Conservation (phyloP, 2,329 filamentous ascomycete species). For the Scolecobasidium constrictum region DNA sequence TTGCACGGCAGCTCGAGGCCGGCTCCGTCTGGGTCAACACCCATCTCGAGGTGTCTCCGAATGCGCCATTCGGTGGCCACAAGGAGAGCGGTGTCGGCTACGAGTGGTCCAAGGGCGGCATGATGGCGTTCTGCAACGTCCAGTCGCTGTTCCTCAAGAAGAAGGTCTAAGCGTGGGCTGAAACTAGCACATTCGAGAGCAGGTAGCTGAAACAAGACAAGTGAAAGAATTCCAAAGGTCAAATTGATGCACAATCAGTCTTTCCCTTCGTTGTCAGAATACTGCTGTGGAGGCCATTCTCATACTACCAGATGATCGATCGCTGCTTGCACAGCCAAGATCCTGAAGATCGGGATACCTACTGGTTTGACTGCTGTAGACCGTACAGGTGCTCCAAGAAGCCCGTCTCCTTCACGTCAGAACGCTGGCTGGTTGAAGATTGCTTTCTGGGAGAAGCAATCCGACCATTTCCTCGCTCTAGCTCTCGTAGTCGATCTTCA, state of each 20-base stretch:
- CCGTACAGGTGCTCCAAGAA: conserved; percentile 28
- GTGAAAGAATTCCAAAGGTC: too few relatives aligned
- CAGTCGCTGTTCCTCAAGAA: conserved; percentile 15
- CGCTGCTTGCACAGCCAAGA: too few relatives aligned
- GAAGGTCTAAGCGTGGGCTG: too few relatives aligned
- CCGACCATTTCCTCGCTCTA: conserved; percentile 14
- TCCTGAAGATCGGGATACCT: too few relatives aligned
- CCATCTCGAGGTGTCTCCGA: conserved; percentile 15
- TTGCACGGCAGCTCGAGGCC: conserved; percentile 42
- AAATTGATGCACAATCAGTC: too few relatives aligned
- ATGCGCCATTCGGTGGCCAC: conserved; percentile 23
- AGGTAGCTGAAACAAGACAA: too few relatives aligned
- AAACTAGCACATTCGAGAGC: too few relatives aligned
- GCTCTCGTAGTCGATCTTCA: conserved; percentile 47
- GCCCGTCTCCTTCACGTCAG: conserved; percentile 14
- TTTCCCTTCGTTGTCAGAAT: too few relatives aligned
- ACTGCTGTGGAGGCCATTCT: too few relatives aligned
- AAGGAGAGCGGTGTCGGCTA: conserved; percentile 42
- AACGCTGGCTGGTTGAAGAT: conserved; percentile 15
- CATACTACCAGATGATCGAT: too few relatives aligned
- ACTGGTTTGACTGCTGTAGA: conserved; percentile 14
- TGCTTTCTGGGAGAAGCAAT: conserved; percentile 4
- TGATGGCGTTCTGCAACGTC: conserved; percentile 30
- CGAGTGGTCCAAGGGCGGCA: conserved; percentile 33
- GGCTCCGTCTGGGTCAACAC: conserved; percentile 52